These are phyloP conservation scores for Carallia pectinifolia DNA, from an alignment of 345 rosid genomes.

Conservation along the genomic window DNA sequence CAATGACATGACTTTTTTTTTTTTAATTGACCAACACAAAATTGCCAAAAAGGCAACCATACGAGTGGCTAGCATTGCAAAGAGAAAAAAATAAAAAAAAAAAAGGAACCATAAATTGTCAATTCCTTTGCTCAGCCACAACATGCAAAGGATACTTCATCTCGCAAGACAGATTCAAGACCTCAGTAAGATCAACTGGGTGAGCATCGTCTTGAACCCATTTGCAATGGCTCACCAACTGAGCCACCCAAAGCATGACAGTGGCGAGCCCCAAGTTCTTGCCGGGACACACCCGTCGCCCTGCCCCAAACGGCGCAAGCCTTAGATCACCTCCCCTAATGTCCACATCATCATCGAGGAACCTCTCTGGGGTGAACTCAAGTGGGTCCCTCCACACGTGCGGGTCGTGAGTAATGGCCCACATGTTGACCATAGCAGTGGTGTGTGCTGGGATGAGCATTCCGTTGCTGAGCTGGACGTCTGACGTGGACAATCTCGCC, in stretches of 20 bases:
- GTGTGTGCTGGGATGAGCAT: slow-evolving; percentile 73
- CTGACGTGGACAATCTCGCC: slow-evolving; percentile 85
- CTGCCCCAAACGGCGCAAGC: slow-evolving; percentile 91
- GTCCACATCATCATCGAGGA: slow-evolving; percentile 51
- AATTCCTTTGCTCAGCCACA: slow-evolving; percentile 34
- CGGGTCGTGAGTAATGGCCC: slow-evolving; percentile 88
- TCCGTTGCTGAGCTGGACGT: slow-evolving; percentile 75
- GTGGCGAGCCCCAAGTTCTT: slow-evolving; percentile 71
- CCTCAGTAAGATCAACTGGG: slow-evolving; percentile 64
- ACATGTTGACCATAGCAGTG: slow-evolving; percentile 96
- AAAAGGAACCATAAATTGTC: no score
- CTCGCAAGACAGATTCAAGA: slow-evolving; percentile 83
- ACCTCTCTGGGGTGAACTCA: slow-evolving; percentile 67
- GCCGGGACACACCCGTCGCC: slow-evolving; percentile 89
- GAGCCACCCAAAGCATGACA: slow-evolving; percentile 75
- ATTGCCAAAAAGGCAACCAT: no score
- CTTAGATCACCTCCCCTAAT: slow-evolving; percentile 64
- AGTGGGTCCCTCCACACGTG: slow-evolving; percentile 60
- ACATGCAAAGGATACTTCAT: slow-evolving; percentile 74
- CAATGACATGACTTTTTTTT: no score
- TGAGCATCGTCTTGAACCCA: slow-evolving; percentile 46
- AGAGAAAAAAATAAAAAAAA: neutral
- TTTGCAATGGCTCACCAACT: slow-evolving; percentile 49
- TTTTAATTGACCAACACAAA: no score
- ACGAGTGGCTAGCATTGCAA: no score